phyloP scores from a whole-genome alignment of 345 rosid species.

The Heritiera fomes region DNA sequence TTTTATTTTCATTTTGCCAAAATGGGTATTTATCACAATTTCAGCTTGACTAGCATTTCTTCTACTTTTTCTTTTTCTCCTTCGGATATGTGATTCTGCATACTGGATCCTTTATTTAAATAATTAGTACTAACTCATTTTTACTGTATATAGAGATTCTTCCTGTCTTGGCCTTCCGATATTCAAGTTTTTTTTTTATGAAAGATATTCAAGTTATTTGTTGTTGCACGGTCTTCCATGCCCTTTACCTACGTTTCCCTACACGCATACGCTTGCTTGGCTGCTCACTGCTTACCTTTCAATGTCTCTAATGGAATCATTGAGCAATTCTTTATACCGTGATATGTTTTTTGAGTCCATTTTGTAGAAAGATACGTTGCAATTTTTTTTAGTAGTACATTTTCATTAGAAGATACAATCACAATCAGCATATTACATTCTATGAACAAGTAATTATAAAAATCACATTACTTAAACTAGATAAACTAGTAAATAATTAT shows the following conservation, averaged over 20 bases:
- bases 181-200: background rate
- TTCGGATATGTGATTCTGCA: background rate
- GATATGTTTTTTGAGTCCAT: background rate
- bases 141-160: constrained; percentile 11
- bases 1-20: background rate
- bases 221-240: constrained; percentile 5
- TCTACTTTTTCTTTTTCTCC: background rate
- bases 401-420: too few species aligned
- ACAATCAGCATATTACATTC: too few species aligned
- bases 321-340: background rate
- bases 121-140: background rate
- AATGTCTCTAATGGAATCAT: constrained; percentile 1
- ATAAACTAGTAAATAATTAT: too few species aligned
- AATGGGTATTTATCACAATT: background rate
- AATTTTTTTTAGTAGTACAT: too few species aligned
- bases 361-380: background rate
- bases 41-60: background rate
- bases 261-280: background rate
- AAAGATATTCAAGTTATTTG: background rate
- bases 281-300: background rate
- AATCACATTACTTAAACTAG: too few species aligned
- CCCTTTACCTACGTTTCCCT: background rate
- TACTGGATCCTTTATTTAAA: background rate
- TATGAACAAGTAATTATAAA: too few species aligned
- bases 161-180: constrained; percentile 7